Percentiles rank a stretch among this genome's conserved stretches.
phyloP scores from a whole-genome alignment of 805 yeast species.

The Starmerella powellii region DNA sequence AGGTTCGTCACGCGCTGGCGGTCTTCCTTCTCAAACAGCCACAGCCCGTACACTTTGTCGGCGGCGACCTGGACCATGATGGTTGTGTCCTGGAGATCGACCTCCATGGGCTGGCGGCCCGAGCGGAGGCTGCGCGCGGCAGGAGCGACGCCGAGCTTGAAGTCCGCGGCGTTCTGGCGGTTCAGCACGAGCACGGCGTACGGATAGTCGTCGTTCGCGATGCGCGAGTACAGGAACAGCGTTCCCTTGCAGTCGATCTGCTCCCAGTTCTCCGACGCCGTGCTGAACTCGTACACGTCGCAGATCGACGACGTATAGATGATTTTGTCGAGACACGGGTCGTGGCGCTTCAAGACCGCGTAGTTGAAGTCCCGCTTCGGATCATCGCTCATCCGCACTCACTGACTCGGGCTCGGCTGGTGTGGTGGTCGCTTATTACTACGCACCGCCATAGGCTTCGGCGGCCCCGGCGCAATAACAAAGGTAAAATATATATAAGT shows the following conservation, averaged over 20 bases:
- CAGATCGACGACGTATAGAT: conserved; percentile 32
- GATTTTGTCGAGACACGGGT: conserved; percentile 29
- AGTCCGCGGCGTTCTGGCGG: conserved; percentile 27
- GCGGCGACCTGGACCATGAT: conserved; percentile 29
- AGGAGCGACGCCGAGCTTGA: conserved; percentile 29
- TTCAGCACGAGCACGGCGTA: conserved; percentile 31
- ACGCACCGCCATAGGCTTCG: no score
- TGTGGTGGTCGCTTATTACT: no score
- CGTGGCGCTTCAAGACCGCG: conserved; percentile 29
- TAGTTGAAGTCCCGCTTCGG: conserved; percentile 24
- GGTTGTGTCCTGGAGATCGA: conserved; percentile 28
- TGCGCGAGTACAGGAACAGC: conserved; percentile 31
- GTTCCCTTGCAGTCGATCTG: conserved; percentile 32
- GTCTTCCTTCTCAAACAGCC: conserved; percentile 30
- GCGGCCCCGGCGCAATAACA: no score
- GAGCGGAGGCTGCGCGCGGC: conserved; percentile 14
- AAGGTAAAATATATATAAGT: no score
- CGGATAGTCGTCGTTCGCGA: conserved; percentile 25
- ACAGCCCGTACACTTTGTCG: conserved; percentile 30
- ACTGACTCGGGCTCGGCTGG: no score
- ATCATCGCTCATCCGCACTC: conserved; percentile 21
- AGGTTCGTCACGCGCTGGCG: conserved; percentile 23
- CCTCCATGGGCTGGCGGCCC: conserved; percentile 26
- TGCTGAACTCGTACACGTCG: conserved; percentile 31
- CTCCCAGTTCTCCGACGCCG: conserved; percentile 30